These are phyloP conservation scores for Coemansia sp. DNA, from an alignment of 192 early-diverging fungal genomes.

Conservation along the genomic window DNA sequence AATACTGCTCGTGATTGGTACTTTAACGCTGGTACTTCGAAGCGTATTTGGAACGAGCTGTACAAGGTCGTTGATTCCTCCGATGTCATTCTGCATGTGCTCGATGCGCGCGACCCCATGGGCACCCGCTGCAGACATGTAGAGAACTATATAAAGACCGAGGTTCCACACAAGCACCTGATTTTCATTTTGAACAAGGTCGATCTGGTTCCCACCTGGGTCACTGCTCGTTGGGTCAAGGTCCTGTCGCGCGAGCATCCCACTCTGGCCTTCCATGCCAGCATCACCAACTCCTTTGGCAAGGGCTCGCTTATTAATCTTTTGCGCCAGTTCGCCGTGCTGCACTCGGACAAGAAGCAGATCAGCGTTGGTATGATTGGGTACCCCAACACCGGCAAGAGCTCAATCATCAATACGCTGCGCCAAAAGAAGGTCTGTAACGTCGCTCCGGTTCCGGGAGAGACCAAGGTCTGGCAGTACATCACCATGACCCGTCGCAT, in stretches of 20 bases:
- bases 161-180: constrained; percentile 93
- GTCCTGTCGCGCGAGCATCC: constrained; percentile 86
- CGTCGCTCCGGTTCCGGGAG: constrained; percentile 96
- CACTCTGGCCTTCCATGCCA: constrained; percentile 98
- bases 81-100: constrained; percentile 91
- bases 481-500: constrained; percentile 98
- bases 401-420: constrained; percentile 97
- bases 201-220: constrained; percentile 98
- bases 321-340: constrained; percentile 90
- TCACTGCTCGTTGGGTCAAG: constrained; percentile 94
- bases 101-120: constrained; percentile 97
- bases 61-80: constrained; percentile 99
- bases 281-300: constrained; percentile 98
- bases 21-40: constrained; percentile 90
- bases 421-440: constrained; percentile 95
- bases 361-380: constrained; percentile 98
- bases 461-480: constrained; percentile 99
- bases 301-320: constrained; percentile 97
- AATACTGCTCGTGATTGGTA: constrained; percentile 82
- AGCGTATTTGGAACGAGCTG: constrained; percentile 97
- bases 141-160: constrained; percentile 87
- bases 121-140: constrained; percentile 94
- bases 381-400: constrained; percentile 97
- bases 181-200: constrained; percentile 98
- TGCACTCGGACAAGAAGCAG: constrained; percentile 97